These are phyloP conservation scores for Penicillium malachiteum DNA, from an alignment of 495 filamentous ascomycete genomes.

Conservation along the genomic window DNA sequence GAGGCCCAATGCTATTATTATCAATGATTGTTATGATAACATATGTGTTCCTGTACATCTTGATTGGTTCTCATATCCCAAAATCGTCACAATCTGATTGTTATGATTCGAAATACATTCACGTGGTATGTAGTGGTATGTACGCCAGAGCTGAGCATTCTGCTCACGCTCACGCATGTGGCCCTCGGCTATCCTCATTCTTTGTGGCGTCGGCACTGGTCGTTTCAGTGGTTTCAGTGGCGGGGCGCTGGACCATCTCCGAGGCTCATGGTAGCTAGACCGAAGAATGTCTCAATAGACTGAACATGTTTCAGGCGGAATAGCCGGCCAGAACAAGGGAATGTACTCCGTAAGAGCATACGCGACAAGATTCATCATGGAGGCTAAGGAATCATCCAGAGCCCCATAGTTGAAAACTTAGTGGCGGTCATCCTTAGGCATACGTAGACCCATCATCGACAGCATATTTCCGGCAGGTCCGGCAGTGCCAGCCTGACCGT, in stretches of 20 bases:
- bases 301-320: not conserved
- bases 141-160: no score
- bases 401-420: not conserved
- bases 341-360: not conserved
- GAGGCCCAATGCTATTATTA: no score
- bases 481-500: slow-evolving; percentile 77
- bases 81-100: no score
- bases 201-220: no score
- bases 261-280: not conserved
- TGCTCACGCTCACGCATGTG: no score
- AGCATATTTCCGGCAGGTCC: slow-evolving; percentile 86
- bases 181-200: no score
- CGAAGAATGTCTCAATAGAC: not conserved
- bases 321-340: not conserved
- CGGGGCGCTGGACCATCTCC: no score
- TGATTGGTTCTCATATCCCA: not conserved
- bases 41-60: not conserved
- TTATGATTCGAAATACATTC: no score
- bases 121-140: no score
- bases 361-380: not conserved
- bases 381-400: not conserved
- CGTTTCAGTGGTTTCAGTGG: no score
- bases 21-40: no score
- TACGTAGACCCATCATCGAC: slow-evolving; percentile 74
- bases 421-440: slow-evolving; percentile 71